These are phyloP conservation scores for Lepiota brunneoincarnata DNA, from an alignment of 768 basidiomycete genomes.

Conservation along the genomic window DNA sequence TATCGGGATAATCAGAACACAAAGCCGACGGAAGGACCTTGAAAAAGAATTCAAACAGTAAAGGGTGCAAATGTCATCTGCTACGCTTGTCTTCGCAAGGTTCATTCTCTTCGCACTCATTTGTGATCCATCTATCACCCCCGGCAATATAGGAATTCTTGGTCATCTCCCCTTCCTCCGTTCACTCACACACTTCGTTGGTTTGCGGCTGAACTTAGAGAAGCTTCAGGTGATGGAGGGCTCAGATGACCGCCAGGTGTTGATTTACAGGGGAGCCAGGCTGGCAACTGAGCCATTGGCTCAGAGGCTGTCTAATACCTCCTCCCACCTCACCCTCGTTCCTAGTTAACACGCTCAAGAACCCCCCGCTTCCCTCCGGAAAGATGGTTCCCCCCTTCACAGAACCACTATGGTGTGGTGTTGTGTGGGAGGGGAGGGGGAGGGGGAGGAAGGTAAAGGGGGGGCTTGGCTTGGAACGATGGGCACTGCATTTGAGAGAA, in stretches of 20 bases:
- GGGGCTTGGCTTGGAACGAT: no score
- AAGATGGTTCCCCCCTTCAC: background rate
- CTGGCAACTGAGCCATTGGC: background rate
- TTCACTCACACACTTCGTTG: no score
- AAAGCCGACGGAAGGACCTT: no score
- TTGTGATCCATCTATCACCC: background rate
- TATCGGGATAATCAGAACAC: no score
- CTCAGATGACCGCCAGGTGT: conserved; percentile 2
- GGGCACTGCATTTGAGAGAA: background rate
- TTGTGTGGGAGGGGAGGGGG: no score
- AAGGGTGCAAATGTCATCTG: background rate
- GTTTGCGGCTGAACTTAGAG: background rate
- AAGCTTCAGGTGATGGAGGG: background rate
- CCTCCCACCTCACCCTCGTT: background rate
- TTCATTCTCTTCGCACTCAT: no score
- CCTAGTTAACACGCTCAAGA: background rate
- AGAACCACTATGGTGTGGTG: no score
- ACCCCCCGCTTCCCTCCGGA: background rate
- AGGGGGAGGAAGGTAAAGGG: no score
- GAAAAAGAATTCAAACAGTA: no score
- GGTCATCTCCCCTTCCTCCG: background rate
- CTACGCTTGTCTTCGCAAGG: background rate
- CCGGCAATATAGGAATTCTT: background rate
- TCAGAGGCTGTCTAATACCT: background rate
- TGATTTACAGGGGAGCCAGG: background rate